Percentiles rank a stretch among this genome's conserved stretches.
Conservation (phyloP, 768 basidiomycete species). For the Russula compacta region DNA sequence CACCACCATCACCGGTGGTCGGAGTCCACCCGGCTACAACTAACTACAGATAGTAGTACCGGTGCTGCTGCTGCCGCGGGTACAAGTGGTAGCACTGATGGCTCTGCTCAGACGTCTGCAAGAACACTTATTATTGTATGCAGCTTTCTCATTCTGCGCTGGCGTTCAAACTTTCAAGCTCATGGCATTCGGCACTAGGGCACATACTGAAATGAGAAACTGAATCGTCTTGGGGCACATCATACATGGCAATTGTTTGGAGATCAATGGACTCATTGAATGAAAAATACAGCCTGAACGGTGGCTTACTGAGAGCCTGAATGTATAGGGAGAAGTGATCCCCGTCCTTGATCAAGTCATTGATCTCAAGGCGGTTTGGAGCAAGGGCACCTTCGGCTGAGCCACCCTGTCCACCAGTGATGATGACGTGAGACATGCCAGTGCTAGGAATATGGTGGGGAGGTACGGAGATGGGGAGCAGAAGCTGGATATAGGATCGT, state of each 20-base stretch:
- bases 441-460: not conserved
- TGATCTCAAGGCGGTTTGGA: conserved; percentile 12
- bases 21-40: too few relatives aligned
- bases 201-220: conserved; percentile 33
- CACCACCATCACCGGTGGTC: too few relatives aligned
- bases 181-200: too few relatives aligned
- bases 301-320: conserved; percentile 37
- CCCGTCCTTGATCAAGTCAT: conserved; percentile 28
- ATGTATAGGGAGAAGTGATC: conserved; percentile 43
- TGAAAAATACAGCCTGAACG: not conserved
- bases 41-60: too few relatives aligned
- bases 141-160: too few relatives aligned
- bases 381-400: not conserved
- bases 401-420: not conserved
- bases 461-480: not conserved
- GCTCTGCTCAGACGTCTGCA: too few relatives aligned
- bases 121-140: too few relatives aligned
- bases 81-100: too few relatives aligned
- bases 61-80: too few relatives aligned
- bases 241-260: conserved; percentile 26
- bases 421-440: not conserved
- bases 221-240: conserved; percentile 25
- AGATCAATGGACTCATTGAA: not conserved
- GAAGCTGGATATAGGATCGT: not conserved
- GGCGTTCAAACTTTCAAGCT: too few relatives aligned